Conservation (phyloP, 495 filamentous ascomycete species). For the Podospora fimiseda region DNA sequence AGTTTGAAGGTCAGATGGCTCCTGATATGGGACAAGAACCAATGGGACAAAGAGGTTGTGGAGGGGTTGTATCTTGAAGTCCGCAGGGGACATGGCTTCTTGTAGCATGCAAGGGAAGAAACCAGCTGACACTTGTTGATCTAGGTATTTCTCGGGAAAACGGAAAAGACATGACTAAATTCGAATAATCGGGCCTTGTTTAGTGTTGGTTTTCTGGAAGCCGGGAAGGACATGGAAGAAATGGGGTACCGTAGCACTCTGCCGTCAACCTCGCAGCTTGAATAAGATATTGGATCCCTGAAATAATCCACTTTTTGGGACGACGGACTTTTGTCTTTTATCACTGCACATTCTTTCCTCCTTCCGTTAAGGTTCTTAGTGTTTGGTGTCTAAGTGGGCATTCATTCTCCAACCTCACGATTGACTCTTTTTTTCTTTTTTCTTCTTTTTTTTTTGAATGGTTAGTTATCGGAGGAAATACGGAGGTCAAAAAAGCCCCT, state of each 20-base stretch:
- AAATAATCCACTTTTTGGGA: no score
- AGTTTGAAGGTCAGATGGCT: background rate
- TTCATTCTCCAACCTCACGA: background rate
- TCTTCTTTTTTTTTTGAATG: background rate
- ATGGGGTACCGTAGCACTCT: background rate
- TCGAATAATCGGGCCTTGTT: no score
- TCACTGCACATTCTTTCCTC: background rate
- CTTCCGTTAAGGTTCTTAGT: background rate
- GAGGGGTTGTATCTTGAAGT: no score
- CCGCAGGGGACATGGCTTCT: no score
- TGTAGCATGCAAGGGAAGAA: background rate
- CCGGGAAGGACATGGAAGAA: background rate
- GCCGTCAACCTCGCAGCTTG: no score
- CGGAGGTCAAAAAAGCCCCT: no score
- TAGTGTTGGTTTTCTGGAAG: background rate
- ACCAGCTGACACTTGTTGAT: background rate
- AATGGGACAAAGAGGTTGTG: background rate
- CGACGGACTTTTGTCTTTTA: background rate
- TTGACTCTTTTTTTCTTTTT: background rate
- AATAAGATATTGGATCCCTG: no score
- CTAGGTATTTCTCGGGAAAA: no score
- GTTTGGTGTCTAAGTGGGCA: background rate
- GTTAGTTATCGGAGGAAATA: background rate
- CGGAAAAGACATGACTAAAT: background rate
- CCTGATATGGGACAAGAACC: no score